Conservation (phyloP, 106 monocot genomes). For the Chionographis japonica region DNA sequence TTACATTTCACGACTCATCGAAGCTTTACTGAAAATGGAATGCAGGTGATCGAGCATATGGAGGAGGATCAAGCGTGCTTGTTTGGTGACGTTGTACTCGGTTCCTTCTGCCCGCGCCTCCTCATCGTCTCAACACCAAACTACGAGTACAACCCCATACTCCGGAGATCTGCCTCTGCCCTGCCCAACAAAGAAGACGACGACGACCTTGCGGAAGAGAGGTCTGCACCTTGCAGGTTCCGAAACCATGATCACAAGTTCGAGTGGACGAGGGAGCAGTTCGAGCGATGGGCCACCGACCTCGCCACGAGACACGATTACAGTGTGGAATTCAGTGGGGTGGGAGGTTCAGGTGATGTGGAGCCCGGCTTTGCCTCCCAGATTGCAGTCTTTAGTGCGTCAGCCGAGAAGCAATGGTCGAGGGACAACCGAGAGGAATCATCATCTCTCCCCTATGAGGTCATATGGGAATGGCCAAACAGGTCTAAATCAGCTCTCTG, state of each 20-base stretch:
- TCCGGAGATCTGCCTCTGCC: constrained; percentile 46
- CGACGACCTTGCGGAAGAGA: constrained; percentile 34
- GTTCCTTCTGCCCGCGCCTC: constrained; percentile 57
- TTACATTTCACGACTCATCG: too few relatives aligned
- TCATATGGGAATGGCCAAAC: constrained; percentile 78
- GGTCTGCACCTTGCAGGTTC: constrained; percentile 51
- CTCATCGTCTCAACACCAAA: constrained; percentile 94
- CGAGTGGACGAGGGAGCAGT: constrained; percentile 92
- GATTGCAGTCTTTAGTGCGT: constrained; percentile 76
- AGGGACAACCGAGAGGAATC: not conserved
- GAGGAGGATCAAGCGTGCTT: constrained; percentile 79
- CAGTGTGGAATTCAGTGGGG: constrained; percentile 78
- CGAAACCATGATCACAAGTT: constrained; percentile 97
- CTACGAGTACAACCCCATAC: constrained; percentile 94
- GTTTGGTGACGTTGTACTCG: constrained; percentile 70
- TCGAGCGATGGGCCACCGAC: constrained; percentile 68
- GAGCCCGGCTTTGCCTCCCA: constrained; percentile 98
- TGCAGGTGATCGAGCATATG: constrained; percentile 98
- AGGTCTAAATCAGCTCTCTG: not conserved
- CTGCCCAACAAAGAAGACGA: constrained; percentile 59
- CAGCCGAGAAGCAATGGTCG: constrained; percentile 2
- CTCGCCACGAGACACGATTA: constrained; percentile 64
- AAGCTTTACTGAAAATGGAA: not conserved
- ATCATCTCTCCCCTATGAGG: constrained; percentile 39
- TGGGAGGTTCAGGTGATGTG: constrained; percentile 68